phyloP scores from a whole-genome alignment of 176 grass and related monocot species.

The Eleusine coracana region DNA sequence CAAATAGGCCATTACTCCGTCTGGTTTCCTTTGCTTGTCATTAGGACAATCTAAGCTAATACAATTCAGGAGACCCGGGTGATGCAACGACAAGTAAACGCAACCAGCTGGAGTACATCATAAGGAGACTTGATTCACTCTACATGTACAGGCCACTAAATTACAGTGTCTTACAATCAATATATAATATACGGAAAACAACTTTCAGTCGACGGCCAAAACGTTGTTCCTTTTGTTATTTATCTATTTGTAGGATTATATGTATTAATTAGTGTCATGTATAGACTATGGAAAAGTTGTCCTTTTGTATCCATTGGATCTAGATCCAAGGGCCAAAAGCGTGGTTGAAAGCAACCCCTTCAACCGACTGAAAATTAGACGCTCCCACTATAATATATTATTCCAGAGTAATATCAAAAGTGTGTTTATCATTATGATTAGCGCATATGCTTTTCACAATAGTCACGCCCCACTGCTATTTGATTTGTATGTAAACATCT shows the following conservation, averaged over 20 bases:
- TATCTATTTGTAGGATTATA: too few species aligned
- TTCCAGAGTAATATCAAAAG: conserved; percentile 17
- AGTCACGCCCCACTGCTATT: conserved; percentile 29
- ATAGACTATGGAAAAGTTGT: too few species aligned
- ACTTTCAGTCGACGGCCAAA: too few species aligned
- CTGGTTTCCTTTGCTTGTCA: background rate
- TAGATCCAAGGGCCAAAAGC: too few species aligned
- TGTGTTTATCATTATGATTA: conserved; percentile 30
- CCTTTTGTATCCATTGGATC: too few species aligned
- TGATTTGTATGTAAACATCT: conserved; percentile 46
- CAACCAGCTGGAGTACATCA: background rate
- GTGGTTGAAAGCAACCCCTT: too few species aligned
- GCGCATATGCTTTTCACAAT: conserved; percentile 27
- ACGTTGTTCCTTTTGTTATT: too few species aligned
- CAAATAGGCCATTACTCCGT: background rate
- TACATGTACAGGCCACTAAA: conserved; percentile 12
- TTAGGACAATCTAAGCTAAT: background rate
- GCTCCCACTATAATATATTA: background rate
- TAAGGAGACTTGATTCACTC: conserved; percentile 5
- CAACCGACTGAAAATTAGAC: too few species aligned
- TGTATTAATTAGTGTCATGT: too few species aligned
- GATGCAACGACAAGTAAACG: too few species aligned
- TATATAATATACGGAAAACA: background rate
- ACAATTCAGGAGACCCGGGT: background rate
- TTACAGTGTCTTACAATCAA: conserved; percentile 13